Base-by-base conservation (phyloP, 2,329 filamentous ascomycete genomes). In the Trichothecium roseum region DNA sequence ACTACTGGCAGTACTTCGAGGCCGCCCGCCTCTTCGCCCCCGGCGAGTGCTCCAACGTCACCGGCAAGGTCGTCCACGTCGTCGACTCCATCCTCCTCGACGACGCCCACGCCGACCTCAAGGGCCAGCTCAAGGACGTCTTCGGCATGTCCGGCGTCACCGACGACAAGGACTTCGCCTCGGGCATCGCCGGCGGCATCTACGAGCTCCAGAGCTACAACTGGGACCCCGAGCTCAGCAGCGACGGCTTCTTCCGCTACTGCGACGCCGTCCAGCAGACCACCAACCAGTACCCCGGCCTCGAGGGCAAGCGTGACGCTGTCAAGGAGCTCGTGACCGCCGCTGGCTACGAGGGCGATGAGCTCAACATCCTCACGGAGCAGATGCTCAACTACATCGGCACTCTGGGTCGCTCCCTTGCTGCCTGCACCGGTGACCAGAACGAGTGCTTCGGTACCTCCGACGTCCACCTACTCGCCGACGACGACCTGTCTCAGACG, bases 251-350 rank as follows among this genome's bases (percentile, higher is more conserved):
- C 28, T 35, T 34, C 16, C 10, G 17, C 5, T 42, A 42, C 37
- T 42, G 40, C 36, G 37, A 37, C 8, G 30, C 38, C 9, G 29
- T 42, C 26, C 28, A 34, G 13, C 22, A 27, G 16, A 29, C 28
- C 37, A 18, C 32, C 27, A 36, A 36, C 18, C 29, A 33, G 15
- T 39, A 32, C 24, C 34, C 37, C 8, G 27, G 58, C 10, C 52
- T 71, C 18, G 53, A 74, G 15, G 41, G 43, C 0, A 49, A 53
- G 3, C 63, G 61, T 4, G 68, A 64, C 1, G 53, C 52, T 10
- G 81, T 85, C 33, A 94, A 94, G 73, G 88, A 84, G 59, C 75
- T 98, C 32, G 86, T 83, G 32, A 60, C 68, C 15, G 88, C 87
- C 18, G 77, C 75, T 3, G 84, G 84, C 27, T 64, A 68, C 36